A percentile compares a stretch with the other conserved stretches of the same genome.
Evolutionary conservation across 768 basidiomycete genomes (phyloP).

Genomic region (Serendipita sp.): DNA sequence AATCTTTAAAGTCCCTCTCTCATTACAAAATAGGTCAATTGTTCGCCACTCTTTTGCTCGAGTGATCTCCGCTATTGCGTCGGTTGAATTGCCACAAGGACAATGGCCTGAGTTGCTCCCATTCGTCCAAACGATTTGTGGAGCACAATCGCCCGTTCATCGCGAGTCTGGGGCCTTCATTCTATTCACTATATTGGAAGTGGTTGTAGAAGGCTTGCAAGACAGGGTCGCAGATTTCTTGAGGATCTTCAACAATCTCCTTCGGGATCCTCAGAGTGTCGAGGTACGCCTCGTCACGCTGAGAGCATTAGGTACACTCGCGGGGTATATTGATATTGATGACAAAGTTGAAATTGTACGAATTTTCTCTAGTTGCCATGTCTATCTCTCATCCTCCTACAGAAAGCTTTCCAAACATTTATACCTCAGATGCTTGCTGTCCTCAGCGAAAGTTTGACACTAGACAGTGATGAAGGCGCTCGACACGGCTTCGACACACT

Average conservation of each 20-base stretch:
- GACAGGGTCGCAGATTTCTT: constrained; percentile 59
- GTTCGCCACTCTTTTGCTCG: constrained; percentile 89
- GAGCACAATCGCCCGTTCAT: constrained; percentile 48
- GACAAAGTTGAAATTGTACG: constrained; percentile 73
- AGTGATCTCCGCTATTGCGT: constrained; percentile 82
- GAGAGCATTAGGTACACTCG: constrained; percentile 76
- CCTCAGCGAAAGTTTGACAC: constrained; percentile 66
- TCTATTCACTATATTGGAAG: constrained; percentile 80
- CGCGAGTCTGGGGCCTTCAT: constrained; percentile 89
- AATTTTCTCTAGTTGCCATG: not conserved
- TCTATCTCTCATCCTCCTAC: constrained; percentile 6
- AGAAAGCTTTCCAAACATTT: constrained; percentile 78
- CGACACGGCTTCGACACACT: constrained; percentile 89
- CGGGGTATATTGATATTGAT: constrained; percentile 78
- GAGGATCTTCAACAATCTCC: constrained; percentile 54
- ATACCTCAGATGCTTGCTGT: constrained; percentile 82
- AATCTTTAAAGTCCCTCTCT: not conserved
- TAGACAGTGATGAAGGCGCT: constrained; percentile 63
- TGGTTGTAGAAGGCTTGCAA: constrained; percentile 78
- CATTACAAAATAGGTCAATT: constrained; percentile 41
- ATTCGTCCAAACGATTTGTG: constrained; percentile 66
- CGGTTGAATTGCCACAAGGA: constrained; percentile 63
- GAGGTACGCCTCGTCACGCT: constrained; percentile 87
- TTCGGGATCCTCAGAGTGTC: constrained; percentile 70
- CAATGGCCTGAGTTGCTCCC: constrained; percentile 81